These are phyloP conservation scores for Dothistroma pini DNA, from an alignment of 2,329 filamentous ascomycete genomes.

Conservation along the genomic window DNA sequence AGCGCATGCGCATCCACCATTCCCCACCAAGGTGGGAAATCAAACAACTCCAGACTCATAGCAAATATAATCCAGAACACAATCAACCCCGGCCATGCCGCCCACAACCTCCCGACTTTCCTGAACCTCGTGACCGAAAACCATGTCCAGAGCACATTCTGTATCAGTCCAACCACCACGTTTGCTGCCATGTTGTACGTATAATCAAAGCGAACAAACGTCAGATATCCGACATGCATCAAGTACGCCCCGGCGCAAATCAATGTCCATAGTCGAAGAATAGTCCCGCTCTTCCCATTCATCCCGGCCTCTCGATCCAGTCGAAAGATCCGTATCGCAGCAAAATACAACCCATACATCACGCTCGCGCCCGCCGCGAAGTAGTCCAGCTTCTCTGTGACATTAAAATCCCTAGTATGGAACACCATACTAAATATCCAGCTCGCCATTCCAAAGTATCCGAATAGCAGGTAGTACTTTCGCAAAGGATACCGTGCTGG, in stretches of 20 bases:
- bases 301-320: conserved; percentile 58
- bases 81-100: conserved; percentile 82
- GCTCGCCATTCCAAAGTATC: conserved; percentile 73
- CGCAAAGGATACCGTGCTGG: conserved; percentile 71
- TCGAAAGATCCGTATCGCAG: conserved; percentile 75
- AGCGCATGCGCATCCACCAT: conserved; percentile 89
- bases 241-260: conserved; percentile 69
- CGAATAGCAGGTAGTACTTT: conserved; percentile 75
- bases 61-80: conserved; percentile 88
- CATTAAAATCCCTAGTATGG: conserved; percentile 78
- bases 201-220: conserved; percentile 87
- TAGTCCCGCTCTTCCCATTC: conserved; percentile 38
- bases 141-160: conserved; percentile 80
- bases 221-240: conserved; percentile 77
- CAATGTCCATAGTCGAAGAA: conserved; percentile 71
- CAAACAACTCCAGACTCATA: conserved; percentile 93
- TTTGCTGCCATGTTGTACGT: conserved; percentile 98
- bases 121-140: conserved; percentile 75
- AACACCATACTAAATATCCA: conserved; percentile 92
- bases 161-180: conserved; percentile 71
- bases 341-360: conserved; percentile 86
- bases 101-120: conserved; percentile 70
- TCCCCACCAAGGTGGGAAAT: conserved; percentile 81
- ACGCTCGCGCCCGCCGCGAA: conserved; percentile 88
- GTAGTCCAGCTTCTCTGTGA: conserved; percentile 95